These are phyloP conservation scores for Balamuthia mandrillaris DNA, from an alignment of 208 protist genomes.

Conservation along the genomic window DNA sequence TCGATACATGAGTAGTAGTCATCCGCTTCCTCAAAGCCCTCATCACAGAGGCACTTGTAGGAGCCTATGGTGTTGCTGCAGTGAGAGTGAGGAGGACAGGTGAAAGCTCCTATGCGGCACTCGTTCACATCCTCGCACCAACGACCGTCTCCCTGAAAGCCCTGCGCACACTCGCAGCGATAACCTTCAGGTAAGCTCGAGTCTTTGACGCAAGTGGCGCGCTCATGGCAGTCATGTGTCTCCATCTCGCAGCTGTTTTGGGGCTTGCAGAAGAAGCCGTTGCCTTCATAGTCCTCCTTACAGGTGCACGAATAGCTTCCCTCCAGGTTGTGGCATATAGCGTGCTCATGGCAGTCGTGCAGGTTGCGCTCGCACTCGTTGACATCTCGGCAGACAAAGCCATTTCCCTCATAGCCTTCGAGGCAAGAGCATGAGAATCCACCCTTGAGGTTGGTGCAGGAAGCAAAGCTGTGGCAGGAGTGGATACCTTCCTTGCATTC, in stretches of 20 bases:
- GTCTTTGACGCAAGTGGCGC: conserved; percentile 14
- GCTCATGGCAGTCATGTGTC: conserved; percentile 25
- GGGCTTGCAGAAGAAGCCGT: conserved; percentile 36
- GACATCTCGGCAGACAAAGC: conserved; percentile 25
- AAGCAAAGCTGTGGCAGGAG: conserved; percentile 20
- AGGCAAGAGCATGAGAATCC: conserved; percentile 30
- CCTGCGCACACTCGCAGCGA: conserved; percentile 30
- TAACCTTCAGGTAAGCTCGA: neutral
- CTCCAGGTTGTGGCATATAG: conserved; percentile 26
- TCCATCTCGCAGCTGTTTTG: conserved; percentile 30
- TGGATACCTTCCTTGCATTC: conserved; percentile 36
- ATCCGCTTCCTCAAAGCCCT: conserved; percentile 24
- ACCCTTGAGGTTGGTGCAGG: conserved; percentile 36
- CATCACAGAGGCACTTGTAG: conserved; percentile 20
- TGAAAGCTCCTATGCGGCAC: neutral
- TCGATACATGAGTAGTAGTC: conserved; percentile 22
- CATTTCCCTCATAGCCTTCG: conserved; percentile 29
- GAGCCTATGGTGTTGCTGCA: conserved; percentile 31
- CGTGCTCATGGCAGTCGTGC: conserved; percentile 6
- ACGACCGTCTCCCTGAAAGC: conserved; percentile 17
- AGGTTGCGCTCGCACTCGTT: conserved; percentile 33
- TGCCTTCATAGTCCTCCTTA: conserved; percentile 17
- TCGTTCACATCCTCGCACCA: conserved; percentile 23
- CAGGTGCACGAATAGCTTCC: conserved; percentile 27
- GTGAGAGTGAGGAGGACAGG: conserved; percentile 16